These are phyloP conservation scores for Theobroma cacao DNA, from an alignment of 345 rosid genomes.

Conservation along the genomic window DNA sequence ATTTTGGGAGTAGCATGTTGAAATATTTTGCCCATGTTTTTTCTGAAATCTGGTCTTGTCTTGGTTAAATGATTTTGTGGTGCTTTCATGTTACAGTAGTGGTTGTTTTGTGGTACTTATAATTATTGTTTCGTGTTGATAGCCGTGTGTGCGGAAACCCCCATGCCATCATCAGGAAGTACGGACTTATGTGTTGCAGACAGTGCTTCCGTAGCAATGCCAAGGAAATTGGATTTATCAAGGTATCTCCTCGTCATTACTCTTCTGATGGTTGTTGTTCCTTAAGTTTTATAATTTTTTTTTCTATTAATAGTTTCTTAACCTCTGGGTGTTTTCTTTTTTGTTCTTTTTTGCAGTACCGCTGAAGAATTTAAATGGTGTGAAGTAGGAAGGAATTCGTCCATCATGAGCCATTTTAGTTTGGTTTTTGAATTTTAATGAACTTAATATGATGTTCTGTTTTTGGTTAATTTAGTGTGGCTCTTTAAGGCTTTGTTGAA, in stretches of 20 bases:
- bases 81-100: neutral
- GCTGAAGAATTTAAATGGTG: neutral
- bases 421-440: neutral
- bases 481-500: neutral
- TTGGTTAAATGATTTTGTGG: neutral
- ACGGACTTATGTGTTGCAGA: constrained; percentile 36
- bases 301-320: neutral
- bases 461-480: neutral
- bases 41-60: neutral
- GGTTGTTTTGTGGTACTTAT: too few relatives aligned
- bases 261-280: neutral
- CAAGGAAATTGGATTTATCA: constrained; percentile 23
- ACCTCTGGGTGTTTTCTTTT: neutral
- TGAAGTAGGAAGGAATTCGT: neutral
- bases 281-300: neutral
- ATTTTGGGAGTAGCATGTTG: neutral
- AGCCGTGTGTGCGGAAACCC: constrained; percentile 44
- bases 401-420: neutral
- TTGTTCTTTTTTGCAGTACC: constrained; percentile 1
- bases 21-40: neutral
- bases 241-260: neutral
- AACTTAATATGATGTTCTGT: neutral
- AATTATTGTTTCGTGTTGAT: neutral
- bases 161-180: constrained; percentile 39
- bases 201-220: constrained; percentile 41